Evolutionary conservation across 805 yeast species (phyloP).

Genomic region (Lipomyces anomalus): DNA sequence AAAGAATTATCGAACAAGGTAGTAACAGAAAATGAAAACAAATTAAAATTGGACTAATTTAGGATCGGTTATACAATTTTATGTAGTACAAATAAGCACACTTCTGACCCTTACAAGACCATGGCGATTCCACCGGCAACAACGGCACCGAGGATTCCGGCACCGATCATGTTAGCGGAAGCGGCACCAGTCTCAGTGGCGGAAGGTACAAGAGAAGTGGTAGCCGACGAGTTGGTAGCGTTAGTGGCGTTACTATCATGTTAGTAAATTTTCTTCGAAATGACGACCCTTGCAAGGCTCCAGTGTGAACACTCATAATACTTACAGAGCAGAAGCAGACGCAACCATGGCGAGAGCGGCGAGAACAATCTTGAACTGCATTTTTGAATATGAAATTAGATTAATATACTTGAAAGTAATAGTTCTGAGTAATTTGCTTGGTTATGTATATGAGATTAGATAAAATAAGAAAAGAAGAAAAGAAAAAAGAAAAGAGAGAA

Average conservation of each 20-base stretch:
- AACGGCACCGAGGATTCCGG: conserved; percentile 37
- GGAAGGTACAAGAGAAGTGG: conserved; percentile 27
- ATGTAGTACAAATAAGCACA: background rate
- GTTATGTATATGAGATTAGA: background rate
- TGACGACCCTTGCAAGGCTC: background rate
- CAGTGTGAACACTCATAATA: background rate
- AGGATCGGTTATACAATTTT: conserved; percentile 38
- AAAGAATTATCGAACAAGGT: no score
- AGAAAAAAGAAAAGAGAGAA: background rate
- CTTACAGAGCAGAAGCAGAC: conserved; percentile 20
- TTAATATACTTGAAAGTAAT: background rate
- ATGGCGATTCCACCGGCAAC: conserved; percentile 39
- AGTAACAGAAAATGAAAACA: no score
- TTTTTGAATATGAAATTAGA: conserved; percentile 9
- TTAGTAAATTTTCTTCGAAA: no score
- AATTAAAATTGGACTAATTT: conserved; percentile 97
- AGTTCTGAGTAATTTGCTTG: background rate
- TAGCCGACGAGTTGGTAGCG: conserved; percentile 26
- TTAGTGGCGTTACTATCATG: conserved; percentile 10
- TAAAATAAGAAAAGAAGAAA: background rate
- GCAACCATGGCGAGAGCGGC: conserved; percentile 26
- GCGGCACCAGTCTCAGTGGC: conserved; percentile 29
- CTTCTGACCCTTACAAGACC: conserved; percentile 29
- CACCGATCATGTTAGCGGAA: conserved; percentile 32
- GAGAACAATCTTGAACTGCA: conserved; percentile 26